Conservation (phyloP, 1,139 yeast genomes). For the Candida dubliniensis region DNA sequence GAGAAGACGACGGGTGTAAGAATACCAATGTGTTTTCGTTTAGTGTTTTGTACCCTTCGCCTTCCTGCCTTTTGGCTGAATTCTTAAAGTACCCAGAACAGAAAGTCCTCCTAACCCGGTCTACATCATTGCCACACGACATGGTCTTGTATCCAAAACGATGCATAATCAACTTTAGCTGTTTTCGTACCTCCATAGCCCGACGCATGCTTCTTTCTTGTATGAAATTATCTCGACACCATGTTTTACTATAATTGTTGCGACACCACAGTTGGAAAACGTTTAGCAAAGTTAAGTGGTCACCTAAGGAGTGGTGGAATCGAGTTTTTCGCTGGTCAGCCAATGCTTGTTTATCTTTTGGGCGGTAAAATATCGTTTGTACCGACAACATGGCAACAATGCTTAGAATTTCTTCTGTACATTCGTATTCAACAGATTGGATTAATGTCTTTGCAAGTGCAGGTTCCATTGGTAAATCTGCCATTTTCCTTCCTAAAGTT, state of each 20-base stretch:
- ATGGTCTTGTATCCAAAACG: slow-evolving; percentile 71
- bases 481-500: slow-evolving; percentile 74
- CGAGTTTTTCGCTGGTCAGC: slow-evolving; percentile 79
- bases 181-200: slow-evolving; percentile 84
- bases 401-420: slow-evolving; percentile 80
- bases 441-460: slow-evolving; percentile 79
- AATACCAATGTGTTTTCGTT: slow-evolving; percentile 95
- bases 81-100: slow-evolving; percentile 98
- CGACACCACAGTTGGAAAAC: slow-evolving; percentile 79
- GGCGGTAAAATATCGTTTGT: slow-evolving; percentile 81
- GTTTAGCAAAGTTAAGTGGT: slow-evolving; percentile 80
- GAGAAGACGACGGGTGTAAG: slow-evolving; percentile 86
- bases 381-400: slow-evolving; percentile 92
- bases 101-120: slow-evolving; percentile 81
- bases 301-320: slow-evolving; percentile 80
- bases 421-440: slow-evolving; percentile 68
- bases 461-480: slow-evolving; percentile 96
- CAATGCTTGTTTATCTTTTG: slow-evolving; percentile 67
- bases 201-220: slow-evolving; percentile 79
- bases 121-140: slow-evolving; percentile 77
- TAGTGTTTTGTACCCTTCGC: slow-evolving; percentile 76
- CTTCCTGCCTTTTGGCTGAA: slow-evolving; percentile 83
- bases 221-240: slow-evolving; percentile 90
- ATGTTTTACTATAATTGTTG: slow-evolving; percentile 57
- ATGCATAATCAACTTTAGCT: slow-evolving; percentile 80